Evolutionary conservation across 2,329 filamentous ascomycete genomes (phyloP).

Genomic region (Diaporthe sp.): DNA sequence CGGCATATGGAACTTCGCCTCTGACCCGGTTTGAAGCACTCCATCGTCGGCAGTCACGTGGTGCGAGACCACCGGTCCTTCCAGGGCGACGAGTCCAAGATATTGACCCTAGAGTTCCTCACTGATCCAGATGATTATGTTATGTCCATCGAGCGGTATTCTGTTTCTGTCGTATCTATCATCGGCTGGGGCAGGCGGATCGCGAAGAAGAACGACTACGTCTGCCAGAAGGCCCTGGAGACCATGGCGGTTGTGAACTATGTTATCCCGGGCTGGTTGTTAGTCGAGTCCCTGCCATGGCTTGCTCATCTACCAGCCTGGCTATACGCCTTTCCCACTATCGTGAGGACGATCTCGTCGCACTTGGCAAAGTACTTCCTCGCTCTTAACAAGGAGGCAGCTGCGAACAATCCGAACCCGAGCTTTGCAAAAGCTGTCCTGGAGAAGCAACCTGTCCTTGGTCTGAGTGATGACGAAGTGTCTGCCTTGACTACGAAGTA

Average conservation of each 20-base stretch:
- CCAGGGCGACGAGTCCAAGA: slow-evolving; percentile 29
- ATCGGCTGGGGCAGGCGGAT: slow-evolving; percentile 18
- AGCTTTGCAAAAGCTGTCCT: slow-evolving; percentile 25
- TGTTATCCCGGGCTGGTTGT: slow-evolving; percentile 13
- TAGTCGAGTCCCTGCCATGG: slow-evolving; percentile 30
- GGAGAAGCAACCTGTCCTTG: slow-evolving; percentile 12
- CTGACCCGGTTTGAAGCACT: neutral
- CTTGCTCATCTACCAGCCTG: slow-evolving; percentile 16
- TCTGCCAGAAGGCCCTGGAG: slow-evolving; percentile 6
- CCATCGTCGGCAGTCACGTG: slow-evolving; percentile 15
- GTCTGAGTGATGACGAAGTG: neutral
- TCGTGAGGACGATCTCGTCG: slow-evolving; percentile 14
- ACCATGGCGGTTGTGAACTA: slow-evolving; percentile 10
- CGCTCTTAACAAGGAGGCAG: slow-evolving; percentile 29
- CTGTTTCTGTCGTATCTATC: slow-evolving; percentile 24
- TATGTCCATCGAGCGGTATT: slow-evolving; percentile 18
- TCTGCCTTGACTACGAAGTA: slow-evolving; percentile 22
- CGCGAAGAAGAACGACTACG: slow-evolving; percentile 14
- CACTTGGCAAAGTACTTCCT: slow-evolving; percentile 12
- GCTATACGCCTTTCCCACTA: slow-evolving; percentile 22
- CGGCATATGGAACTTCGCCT: too few species aligned
- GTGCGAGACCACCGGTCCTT: slow-evolving; percentile 20
- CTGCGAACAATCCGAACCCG: slow-evolving; percentile 6
- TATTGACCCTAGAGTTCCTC: slow-evolving; percentile 23
- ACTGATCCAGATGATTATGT: slow-evolving; percentile 11